Conservation (phyloP, 1,139 yeast species). For the Taiozyma onychis region DNA sequence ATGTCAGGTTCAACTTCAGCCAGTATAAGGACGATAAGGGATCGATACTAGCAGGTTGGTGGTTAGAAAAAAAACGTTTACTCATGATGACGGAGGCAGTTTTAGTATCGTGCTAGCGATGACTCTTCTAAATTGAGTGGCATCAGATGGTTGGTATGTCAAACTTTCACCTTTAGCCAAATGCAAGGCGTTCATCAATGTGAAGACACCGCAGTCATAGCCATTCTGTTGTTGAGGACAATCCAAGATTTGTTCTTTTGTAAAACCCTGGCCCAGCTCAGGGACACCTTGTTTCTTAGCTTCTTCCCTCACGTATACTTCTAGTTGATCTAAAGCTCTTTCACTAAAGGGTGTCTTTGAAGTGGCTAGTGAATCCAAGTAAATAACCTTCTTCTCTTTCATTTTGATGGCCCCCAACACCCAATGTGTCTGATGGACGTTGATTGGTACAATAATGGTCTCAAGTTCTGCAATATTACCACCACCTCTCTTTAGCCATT, state of each 20-base stretch:
- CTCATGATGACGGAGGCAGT: neutral
- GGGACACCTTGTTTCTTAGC: slow-evolving; percentile 37
- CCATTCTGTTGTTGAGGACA: slow-evolving; percentile 91
- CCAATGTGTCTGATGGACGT: slow-evolving; percentile 86
- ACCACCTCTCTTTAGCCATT: slow-evolving; percentile 89
- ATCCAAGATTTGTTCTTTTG: slow-evolving; percentile 31
- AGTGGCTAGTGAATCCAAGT: slow-evolving; percentile 65
- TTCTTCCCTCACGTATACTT: slow-evolving; percentile 57
- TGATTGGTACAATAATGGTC: slow-evolving; percentile 75
- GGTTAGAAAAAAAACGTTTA: neutral
- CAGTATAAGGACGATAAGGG: neutral
- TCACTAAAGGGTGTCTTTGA: slow-evolving; percentile 47
- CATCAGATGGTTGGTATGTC: slow-evolving; percentile 62
- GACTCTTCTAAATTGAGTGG: slow-evolving; percentile 59
- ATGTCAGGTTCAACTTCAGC: neutral
- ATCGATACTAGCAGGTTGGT: neutral
- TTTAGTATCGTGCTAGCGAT: slow-evolving; percentile 45
- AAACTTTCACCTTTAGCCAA: slow-evolving; percentile 44
- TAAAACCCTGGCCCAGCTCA: slow-evolving; percentile 27
- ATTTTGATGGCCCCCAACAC: slow-evolving; percentile 80
- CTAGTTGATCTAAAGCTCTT: slow-evolving; percentile 47
- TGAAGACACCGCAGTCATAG: slow-evolving; percentile 91
- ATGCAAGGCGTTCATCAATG: slow-evolving; percentile 72
- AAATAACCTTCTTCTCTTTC: slow-evolving; percentile 48
- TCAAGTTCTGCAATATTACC: slow-evolving; percentile 60